phyloP scores from a whole-genome alignment of 441 rosid species.

The Sinapis alba region DNA sequence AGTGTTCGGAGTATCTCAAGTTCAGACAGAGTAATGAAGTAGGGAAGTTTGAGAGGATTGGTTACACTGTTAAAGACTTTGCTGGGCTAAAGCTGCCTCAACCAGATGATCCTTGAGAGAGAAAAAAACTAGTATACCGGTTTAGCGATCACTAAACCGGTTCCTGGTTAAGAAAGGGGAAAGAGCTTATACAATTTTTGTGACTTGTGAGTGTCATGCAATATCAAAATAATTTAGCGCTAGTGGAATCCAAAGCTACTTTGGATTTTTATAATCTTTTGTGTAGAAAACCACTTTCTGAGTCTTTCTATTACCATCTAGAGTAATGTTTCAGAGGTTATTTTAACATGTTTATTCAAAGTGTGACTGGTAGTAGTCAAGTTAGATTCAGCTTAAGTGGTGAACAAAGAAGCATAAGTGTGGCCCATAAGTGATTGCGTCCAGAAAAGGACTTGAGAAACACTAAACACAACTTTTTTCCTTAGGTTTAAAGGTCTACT shows the following conservation, averaged over 20 bases:
- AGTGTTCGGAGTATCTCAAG: constrained; percentile 59
- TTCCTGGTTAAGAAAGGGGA: not conserved
- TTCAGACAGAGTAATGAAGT: constrained; percentile 66
- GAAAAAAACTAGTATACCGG: not conserved
- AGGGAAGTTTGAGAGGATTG: constrained; percentile 74
- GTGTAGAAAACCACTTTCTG: not conserved
- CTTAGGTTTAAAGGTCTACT: not conserved
- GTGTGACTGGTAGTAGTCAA: not conserved
- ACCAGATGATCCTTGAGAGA: constrained; percentile 16
- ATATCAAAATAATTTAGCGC: constrained; percentile 2
- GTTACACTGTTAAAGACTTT: constrained; percentile 62
- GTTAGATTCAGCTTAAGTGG: constrained; percentile 8
- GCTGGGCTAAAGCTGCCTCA: constrained; percentile 48
- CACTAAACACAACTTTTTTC: constrained; percentile 7
- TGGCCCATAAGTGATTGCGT: constrained; percentile 17
- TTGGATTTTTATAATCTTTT: not conserved
- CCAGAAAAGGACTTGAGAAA: constrained; percentile 1
- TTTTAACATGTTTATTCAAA: too few species aligned
- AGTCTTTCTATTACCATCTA: not conserved
- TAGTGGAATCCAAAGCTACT: constrained; percentile 36
- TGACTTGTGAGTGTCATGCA: constrained; percentile 17
- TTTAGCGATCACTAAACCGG: constrained; percentile 11
- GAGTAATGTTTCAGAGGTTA: constrained; percentile 9
- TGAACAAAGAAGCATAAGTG: constrained; percentile 14
- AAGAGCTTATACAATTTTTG: not conserved